Base-by-base conservation (phyloP, 306 rosid species). In the Cicer arietinum region DNA sequence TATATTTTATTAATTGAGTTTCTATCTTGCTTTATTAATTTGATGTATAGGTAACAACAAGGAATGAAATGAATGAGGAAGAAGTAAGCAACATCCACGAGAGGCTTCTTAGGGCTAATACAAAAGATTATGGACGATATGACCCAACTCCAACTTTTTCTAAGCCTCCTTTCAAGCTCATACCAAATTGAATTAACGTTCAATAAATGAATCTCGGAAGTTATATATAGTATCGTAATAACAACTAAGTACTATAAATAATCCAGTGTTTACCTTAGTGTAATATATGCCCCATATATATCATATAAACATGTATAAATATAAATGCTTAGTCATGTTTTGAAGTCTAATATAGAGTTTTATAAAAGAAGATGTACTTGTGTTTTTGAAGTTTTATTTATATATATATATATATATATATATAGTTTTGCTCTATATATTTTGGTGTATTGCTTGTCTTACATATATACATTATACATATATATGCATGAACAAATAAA, bases 161-260 rank as follows among this genome's bases (percentile, higher is more conserved):
- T 10, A 92, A 94, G 84, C 99, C 99, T 82, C 97, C 93, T 80
- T 94, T 77, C 92, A 94, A 94, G 92, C 96, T 90, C 86, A 92
- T 94, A 30, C 99, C 93, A 30, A 94, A 94, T 86, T 93, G 81
- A 87, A 37, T 42, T 62, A 10, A 46, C 6, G 7, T 39, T 70
- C 57, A 44, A 13, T 18, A 41, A 7, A 64, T 75, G 67, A 9
- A 47, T 54, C 41, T 39, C 43, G n/a, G 69, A 70, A 69, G 61
- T 62, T 75, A 44, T 47, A 41, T 75, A 44, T 47, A 41, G 50
- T 41, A 74, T 18, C 12, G 9, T 17, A 10, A 10, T 52, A 76
- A 45, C 7, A 71, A 58, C 18, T 71, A 72, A 67, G 67, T 75
- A 70, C 42, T 66, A 71, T 76, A 77, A 84, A 77, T 77, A 73